Base-by-base conservation (phyloP, 768 basidiomycete species). In the Pisolithus microcarpus region DNA sequence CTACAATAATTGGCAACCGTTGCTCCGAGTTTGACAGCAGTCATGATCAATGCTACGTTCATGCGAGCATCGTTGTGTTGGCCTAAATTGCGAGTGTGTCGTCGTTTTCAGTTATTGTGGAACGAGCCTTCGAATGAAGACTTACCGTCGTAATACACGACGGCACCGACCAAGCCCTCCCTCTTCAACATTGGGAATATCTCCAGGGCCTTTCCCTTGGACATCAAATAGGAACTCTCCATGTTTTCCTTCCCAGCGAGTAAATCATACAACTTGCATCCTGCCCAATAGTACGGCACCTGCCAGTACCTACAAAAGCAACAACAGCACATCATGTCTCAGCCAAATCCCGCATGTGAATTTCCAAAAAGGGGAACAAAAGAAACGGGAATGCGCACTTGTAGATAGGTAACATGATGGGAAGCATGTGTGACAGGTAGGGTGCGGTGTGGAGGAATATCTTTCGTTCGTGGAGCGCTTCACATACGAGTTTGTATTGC, bases 61-160 rank as follows among this genome's bases (percentile, higher is more conserved):
- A 98, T 99, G 13, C 95, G 81, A 1, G 95, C 87, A 61, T 99
- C 96, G 61, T 99, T 99, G 70, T 99, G 95, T 71, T 97, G 95
- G 49, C 93, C 91, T 93, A 45, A 28, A 30, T 38, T 38, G 45
- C n/a, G n/a, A n/a, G n/a, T 53, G 37, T 40, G 45, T 37, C 19
- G 11, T 15, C 7, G 24, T n/a, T 9, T 4, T 24, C 24, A 6
- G 38, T 23, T 42, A n/a, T n/a, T n/a, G n/a, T n/a, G n/a, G n/a
- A 3, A 23, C 23, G 34, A 42, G 10, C 19, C 13, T 26, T 26
- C 4, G 13, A 23, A 19, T 15, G 42, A 18, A 9, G 23, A 51
- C 77, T 52, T 59, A 88, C 94, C 94, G 61, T 99, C 95, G 58
- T 99, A 96, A 70, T 98, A 98, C 15, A 99, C 95, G 49, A 99